phyloP scores from a whole-genome alignment of 2,329 filamentous ascomycete genomes.

The Stagonosporopsis cucurbitacearum region DNA sequence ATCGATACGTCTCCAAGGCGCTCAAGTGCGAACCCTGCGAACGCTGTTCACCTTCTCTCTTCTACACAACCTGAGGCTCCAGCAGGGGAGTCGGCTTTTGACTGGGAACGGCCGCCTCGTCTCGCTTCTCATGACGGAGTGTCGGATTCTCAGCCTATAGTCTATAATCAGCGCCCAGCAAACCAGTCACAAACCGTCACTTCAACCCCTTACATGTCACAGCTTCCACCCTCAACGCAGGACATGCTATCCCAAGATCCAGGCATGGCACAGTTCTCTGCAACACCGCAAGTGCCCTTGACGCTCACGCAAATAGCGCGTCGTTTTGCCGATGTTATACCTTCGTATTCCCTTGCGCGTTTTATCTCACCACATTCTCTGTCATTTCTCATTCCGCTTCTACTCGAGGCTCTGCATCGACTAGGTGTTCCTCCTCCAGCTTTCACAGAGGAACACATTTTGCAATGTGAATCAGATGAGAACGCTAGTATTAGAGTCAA shows the following conservation, averaged over 20 bases:
- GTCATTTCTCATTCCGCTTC: slow-evolving; percentile 76
- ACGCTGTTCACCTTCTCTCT: slow-evolving; percentile 61
- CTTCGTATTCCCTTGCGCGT: slow-evolving; percentile 82
- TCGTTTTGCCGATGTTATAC: slow-evolving; percentile 89
- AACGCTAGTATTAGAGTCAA: slow-evolving; percentile 74
- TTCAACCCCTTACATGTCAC: slow-evolving; percentile 33
- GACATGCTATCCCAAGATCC: slow-evolving; percentile 84
- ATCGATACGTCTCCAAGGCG: slow-evolving; percentile 60
- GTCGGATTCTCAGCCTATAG: slow-evolving; percentile 47
- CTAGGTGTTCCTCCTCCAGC: slow-evolving; percentile 77
- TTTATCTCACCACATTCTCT: slow-evolving; percentile 88
- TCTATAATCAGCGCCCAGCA: slow-evolving; percentile 42
- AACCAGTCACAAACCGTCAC: slow-evolving; percentile 20
- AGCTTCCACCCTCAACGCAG: slow-evolving; percentile 46
- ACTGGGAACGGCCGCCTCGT: slow-evolving; percentile 80
- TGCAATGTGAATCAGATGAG: slow-evolving; percentile 51
- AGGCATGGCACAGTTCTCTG: slow-evolving; percentile 81
- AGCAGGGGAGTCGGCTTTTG: slow-evolving; percentile 76
- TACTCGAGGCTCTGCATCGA: slow-evolving; percentile 81
- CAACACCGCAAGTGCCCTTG: slow-evolving; percentile 77
- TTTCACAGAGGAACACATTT: slow-evolving; percentile 38
- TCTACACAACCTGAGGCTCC: slow-evolving; percentile 87
- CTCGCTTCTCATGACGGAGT: slow-evolving; percentile 45
- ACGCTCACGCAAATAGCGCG: slow-evolving; percentile 88
- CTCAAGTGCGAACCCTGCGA: slow-evolving; percentile 39